Conservation (phyloP, 306 rosid genomes). For the Lablab purpureus region DNA sequence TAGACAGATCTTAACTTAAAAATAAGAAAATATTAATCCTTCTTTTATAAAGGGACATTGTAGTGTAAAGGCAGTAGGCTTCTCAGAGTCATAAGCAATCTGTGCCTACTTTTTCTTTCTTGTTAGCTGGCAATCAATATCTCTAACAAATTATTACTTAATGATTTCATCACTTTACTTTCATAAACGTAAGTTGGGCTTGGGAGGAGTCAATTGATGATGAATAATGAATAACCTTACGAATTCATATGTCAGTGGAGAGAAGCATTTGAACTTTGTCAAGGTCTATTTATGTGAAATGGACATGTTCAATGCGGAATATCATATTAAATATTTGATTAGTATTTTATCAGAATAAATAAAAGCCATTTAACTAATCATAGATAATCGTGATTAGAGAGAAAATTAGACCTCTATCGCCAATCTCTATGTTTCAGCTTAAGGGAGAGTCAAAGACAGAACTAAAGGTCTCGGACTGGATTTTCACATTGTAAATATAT, state of each 20-base stretch:
- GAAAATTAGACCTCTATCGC: slow-evolving; percentile 13
- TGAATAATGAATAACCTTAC: slow-evolving; percentile 39
- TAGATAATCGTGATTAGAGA: slow-evolving; percentile 10
- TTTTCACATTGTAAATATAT: slow-evolving; percentile 33
- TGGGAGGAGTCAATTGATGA: slow-evolving; percentile 1
- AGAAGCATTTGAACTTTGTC: slow-evolving; percentile 4
- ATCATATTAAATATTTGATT: slow-evolving; percentile 15
- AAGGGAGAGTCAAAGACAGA: slow-evolving; percentile 26
- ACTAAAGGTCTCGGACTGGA: slow-evolving; percentile 28
- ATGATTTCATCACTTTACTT: slow-evolving; percentile 21
- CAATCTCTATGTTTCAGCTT: slow-evolving; percentile 27
- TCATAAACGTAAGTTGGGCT: slow-evolving; percentile 13
- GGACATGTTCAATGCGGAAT: slow-evolving; percentile 18
- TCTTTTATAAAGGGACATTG: slow-evolving; percentile 13
- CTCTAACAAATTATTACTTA: neutral
- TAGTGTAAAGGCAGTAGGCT: slow-evolving; percentile 35
- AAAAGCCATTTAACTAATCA: slow-evolving; percentile 5
- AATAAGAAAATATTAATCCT: neutral
- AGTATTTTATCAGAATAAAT: slow-evolving; percentile 15
- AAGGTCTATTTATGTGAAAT: slow-evolving; percentile 14
- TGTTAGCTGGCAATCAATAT: slow-evolving; percentile 9
- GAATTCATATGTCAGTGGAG: slow-evolving; percentile 27
- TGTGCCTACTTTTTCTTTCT: slow-evolving; percentile 28
- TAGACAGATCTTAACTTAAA: slow-evolving; percentile 27
- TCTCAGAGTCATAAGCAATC: slow-evolving; percentile 18